phyloP scores from a whole-genome alignment of 2,329 filamentous ascomycete species.

The Trichophyton verrucosum region DNA sequence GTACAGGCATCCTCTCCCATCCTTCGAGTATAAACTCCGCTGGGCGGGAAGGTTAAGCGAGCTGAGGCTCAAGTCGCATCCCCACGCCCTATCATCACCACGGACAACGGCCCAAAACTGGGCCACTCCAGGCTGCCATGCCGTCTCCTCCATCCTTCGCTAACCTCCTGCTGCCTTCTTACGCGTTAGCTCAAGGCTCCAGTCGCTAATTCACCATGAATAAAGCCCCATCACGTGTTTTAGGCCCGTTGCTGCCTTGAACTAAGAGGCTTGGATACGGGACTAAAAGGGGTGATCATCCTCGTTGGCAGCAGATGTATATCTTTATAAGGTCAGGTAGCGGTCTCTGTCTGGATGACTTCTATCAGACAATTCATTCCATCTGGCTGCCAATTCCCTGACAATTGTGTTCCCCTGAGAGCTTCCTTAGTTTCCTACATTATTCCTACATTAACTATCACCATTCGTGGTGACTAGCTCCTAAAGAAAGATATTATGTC shows the following conservation, averaged over 20 bases:
- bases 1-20: too few species aligned
- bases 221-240: not conserved
- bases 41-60: not conserved
- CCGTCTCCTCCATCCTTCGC: not conserved
- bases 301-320: not conserved
- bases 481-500: not conserved
- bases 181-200: not conserved
- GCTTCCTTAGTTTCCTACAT: too few species aligned
- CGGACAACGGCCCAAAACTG: not conserved
- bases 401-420: not conserved
- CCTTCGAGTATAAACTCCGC: not conserved
- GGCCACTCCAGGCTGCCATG: not conserved
- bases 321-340: not conserved
- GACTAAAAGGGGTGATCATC: not conserved
- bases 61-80: not conserved
- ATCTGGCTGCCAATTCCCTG: not conserved
- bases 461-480: not conserved
- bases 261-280: not conserved
- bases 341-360: not conserved
- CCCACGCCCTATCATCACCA: not conserved
- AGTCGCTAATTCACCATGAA: not conserved
- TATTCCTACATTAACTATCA: too few species aligned
- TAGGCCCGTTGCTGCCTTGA: not conserved
- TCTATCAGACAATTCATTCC: not conserved
- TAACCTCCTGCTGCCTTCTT: not conserved